Base-by-base conservation (phyloP, 352 stramenopile genomes). In the Phytophthora hybrid region DNA sequence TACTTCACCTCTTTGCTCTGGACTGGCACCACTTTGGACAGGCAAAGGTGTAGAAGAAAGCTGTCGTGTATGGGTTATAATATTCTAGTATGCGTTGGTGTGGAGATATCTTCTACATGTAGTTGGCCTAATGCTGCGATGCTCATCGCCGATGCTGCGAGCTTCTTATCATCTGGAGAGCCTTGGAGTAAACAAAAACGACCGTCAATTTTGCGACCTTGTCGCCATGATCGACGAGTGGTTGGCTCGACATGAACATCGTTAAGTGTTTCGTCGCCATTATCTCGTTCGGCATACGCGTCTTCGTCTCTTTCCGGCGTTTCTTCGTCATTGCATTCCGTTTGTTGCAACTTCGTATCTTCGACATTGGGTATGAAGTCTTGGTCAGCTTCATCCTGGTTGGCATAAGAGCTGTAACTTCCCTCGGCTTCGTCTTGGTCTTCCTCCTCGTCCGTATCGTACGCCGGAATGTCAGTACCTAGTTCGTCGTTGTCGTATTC, bases 141-240 rank as follows among this genome's bases (percentile, higher is more conserved):
- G 41, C 41, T 11, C 41, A 51, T 14, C 9, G 41, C 41, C 18
- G 18, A n/a, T 21, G 41, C 5, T 21, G 16, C 41, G 41, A 51
- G 41, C 14, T 51, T 4, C 13, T 44, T 44, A 6, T 51, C 16
- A 5, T 16, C 41, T 21, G 41, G 41, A 21, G 56, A 53, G 16
- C 57, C 62, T 37, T 73, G 57, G 4, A 76, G 23, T 1, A 78
- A 19, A 53, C 56, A 75, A 37, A 73, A 78, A 2, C 39, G 61
- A 62, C 62, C 62, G 31, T 66, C 44, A 26, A 76, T 59, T 41
- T 78, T 78, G 5, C 63, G 47, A 41, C 72, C 72, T 69, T 62
- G 66, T 41, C 47, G 66, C 72, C 72, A 66, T n/a, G 31, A 32
- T 1, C 37, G 46, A 21, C 11, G 9, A 13, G 46, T 63, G 19